These are phyloP conservation scores for Monilinia polystroma DNA, from an alignment of 2,329 filamentous ascomycete genomes.

Conservation along the genomic window DNA sequence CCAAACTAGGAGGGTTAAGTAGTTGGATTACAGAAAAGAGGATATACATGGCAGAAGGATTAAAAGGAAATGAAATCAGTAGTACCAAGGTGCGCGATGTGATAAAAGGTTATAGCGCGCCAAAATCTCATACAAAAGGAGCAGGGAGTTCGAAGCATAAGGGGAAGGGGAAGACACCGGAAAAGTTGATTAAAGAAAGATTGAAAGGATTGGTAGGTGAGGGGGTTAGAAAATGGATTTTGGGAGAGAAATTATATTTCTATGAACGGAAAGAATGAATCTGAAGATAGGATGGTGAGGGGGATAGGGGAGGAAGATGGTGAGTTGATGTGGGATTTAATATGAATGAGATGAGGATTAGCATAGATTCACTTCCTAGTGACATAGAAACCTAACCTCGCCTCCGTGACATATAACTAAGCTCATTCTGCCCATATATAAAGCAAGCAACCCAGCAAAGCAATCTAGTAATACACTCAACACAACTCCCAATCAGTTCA, in stretches of 20 bases:
- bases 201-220: background rate
- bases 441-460: too few relatives aligned
- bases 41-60: background rate
- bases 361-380: too few relatives aligned
- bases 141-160: slow-evolving; percentile 54
- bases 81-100: background rate
- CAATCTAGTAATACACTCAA: too few relatives aligned
- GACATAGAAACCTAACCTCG: too few relatives aligned
- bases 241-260: slow-evolving; percentile 11
- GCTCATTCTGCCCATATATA: too few relatives aligned
- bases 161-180: slow-evolving; percentile 53
- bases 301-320: too few relatives aligned
- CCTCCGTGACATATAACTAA: too few relatives aligned
- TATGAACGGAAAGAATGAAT: too few relatives aligned
- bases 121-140: slow-evolving; percentile 52
- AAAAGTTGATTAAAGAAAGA: slow-evolving; percentile 43
- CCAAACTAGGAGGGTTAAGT: background rate
- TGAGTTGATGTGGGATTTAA: too few relatives aligned
- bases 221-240: slow-evolving; percentile 15
- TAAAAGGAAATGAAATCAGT: background rate
- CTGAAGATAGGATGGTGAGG: too few relatives aligned
- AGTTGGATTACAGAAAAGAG: background rate
- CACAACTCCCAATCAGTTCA: too few relatives aligned
- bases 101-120: background rate
- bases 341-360: too few relatives aligned